Percentiles rank a stretch among this genome's conserved stretches.
These are phyloP conservation scores for Gaertneriomyces sp. DNA, from an alignment of 192 early-diverging fungal genomes.

Conservation along the genomic window DNA sequence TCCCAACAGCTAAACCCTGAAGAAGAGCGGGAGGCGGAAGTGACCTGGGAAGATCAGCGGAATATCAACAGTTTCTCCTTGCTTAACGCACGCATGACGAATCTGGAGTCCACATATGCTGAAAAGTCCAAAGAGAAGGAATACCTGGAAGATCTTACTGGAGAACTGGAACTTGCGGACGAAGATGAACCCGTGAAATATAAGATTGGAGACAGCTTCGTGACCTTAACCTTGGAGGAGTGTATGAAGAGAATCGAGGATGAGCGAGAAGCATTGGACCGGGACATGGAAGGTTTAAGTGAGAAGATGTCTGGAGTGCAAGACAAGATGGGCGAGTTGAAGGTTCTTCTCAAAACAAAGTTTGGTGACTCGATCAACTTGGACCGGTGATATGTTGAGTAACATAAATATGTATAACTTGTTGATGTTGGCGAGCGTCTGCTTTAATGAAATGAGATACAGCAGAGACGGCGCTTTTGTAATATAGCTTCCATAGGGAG, in stretches of 20 bases:
- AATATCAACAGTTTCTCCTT: conserved; percentile 93
- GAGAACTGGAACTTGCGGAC: conserved; percentile 88
- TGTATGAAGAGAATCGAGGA: conserved; percentile 69
- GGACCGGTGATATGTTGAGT: conserved; percentile 46
- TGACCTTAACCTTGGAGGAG: conserved; percentile 64
- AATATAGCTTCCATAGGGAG: too few species aligned
- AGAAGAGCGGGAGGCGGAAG: conserved; percentile 66
- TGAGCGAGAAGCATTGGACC: conserved; percentile 57
- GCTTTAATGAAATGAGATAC: too few species aligned
- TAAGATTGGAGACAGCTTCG: conserved; percentile 87
- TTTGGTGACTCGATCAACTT: conserved; percentile 96
- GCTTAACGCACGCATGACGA: conserved; percentile 72
- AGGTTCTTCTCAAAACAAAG: conserved; percentile 80
- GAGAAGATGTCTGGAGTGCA: conserved; percentile 56
- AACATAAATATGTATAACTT: too few species aligned
- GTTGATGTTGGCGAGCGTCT: too few species aligned
- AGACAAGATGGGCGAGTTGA: conserved; percentile 78
- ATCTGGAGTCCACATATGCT: conserved; percentile 74
- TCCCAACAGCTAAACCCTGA: conserved; percentile 21
- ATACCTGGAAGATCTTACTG: conserved; percentile 87
- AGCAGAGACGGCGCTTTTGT: too few species aligned
- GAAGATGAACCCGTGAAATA: conserved; percentile 83
- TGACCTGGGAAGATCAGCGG: conserved; percentile 96
- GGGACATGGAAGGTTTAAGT: conserved; percentile 61
- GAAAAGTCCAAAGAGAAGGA: conserved; percentile 82